Percentiles rank a stretch among this genome's conserved stretches.
phyloP scores from a whole-genome alignment of 352 stramenopile species.

The Ophiocytium majus region DNA sequence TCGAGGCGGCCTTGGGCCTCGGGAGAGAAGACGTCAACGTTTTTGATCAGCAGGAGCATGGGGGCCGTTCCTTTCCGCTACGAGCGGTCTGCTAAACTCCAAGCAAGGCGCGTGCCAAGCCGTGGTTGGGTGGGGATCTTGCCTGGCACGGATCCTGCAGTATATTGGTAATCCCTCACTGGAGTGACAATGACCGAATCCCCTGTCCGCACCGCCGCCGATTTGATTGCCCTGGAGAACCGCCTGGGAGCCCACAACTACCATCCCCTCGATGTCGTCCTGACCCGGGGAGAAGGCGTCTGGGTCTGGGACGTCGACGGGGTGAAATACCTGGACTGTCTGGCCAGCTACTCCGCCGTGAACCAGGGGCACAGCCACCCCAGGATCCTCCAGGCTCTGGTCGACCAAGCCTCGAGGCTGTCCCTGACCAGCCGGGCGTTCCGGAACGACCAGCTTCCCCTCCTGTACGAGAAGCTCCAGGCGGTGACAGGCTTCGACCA shows the following conservation, averaged over 20 bases:
- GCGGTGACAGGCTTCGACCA: slow-evolving; percentile 96
- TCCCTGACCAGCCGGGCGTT: slow-evolving; percentile 96
- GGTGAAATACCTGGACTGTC: slow-evolving; percentile 96
- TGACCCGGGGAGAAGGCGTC: slow-evolving; percentile 72
- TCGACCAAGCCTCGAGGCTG: slow-evolving; percentile 89
- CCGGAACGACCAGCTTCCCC: slow-evolving; percentile 97
- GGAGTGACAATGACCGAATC: too few species aligned
- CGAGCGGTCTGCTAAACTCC: too few species aligned
- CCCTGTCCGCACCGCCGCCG: too few species aligned
- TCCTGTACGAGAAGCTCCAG: too few species aligned
- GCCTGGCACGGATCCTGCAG: too few species aligned
- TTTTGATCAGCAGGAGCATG: too few species aligned
- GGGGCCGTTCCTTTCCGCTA: too few species aligned
- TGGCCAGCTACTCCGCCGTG: slow-evolving; percentile 82
- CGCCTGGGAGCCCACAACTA: slow-evolving; percentile 88
- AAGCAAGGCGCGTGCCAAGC: too few species aligned
- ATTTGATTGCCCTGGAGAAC: background rate
- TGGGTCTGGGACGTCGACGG: slow-evolving; percentile 89
- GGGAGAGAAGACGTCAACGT: too few species aligned
- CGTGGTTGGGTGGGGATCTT: too few species aligned
- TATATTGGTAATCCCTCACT: too few species aligned
- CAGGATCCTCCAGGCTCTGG: slow-evolving; percentile 89
- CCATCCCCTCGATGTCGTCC: slow-evolving; percentile 92
- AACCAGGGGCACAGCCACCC: slow-evolving; percentile 85
- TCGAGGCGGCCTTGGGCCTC: too few species aligned